Evolutionary conservation across 2,329 filamentous ascomycete genomes (phyloP).

Genomic region (Apiospora rasikravindrae): DNA sequence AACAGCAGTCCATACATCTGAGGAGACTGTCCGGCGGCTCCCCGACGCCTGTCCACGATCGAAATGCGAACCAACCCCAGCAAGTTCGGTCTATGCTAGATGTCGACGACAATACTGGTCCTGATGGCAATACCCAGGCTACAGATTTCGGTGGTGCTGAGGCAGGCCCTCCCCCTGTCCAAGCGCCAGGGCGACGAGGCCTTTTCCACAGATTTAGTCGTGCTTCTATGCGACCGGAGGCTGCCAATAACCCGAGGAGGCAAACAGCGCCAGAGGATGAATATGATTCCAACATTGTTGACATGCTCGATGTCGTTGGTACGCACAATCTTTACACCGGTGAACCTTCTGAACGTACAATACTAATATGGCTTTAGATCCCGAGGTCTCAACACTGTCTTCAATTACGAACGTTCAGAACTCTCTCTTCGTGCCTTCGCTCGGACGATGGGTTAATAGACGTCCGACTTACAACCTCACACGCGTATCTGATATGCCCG

Average conservation of each 20-base stretch:
- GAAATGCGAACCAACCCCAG: conserved; percentile 1
- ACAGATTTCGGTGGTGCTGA: conserved; percentile 5
- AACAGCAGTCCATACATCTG: conserved; percentile 17
- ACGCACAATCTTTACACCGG: conserved; percentile 37
- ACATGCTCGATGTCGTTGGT: conserved; percentile 73
- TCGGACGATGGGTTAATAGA: conserved; percentile 78
- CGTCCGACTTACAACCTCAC: conserved; percentile 79
- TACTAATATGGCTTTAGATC: conserved; percentile 57
- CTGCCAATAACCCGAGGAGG: not conserved
- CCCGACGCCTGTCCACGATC: not conserved
- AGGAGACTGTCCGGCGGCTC: not conserved
- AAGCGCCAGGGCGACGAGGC: not conserved
- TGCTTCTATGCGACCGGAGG: not conserved
- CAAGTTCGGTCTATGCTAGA: conserved; percentile 14
- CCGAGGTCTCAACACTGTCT: conserved; percentile 81
- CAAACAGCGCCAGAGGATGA: conserved; percentile 39
- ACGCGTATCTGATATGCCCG: conserved; percentile 39
- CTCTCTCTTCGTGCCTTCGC: conserved; percentile 81
- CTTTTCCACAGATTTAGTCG: conserved; percentile 15
- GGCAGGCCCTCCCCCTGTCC: not conserved
- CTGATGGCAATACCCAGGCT: conserved; percentile 5
- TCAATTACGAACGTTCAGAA: conserved; percentile 91
- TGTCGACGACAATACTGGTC: conserved; percentile 17
- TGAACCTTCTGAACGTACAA: not conserved
- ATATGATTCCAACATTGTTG: conserved; percentile 67